A percentile compares a stretch with the other conserved stretches of the same genome.
These are phyloP conservation scores for Austroboletus festivus DNA, from an alignment of 768 basidiomycete species.

Conservation along the genomic window DNA sequence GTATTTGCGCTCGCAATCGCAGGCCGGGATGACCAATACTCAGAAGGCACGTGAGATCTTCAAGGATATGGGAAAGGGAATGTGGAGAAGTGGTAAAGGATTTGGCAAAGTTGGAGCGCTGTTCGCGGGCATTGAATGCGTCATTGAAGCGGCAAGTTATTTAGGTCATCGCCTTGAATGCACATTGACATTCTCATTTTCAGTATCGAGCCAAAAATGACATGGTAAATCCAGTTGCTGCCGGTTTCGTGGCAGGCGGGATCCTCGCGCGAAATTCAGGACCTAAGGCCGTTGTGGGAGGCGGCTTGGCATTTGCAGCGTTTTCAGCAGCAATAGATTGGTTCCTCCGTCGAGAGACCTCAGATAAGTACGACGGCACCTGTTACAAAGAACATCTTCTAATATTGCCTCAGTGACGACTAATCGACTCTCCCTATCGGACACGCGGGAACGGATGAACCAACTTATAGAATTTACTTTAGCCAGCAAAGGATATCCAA, in stretches of 20 bases:
- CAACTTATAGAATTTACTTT: too few species aligned
- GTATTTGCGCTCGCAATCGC: constrained; percentile 61
- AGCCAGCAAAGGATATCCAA: too few species aligned
- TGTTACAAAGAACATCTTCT: constrained; percentile 4
- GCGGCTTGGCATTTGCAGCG: constrained; percentile 87
- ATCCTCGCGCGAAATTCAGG: constrained; percentile 86
- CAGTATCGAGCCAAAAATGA: constrained; percentile 97
- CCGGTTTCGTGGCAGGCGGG: constrained; percentile 87
- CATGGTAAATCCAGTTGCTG: constrained; percentile 84
- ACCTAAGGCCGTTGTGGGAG: constrained; percentile 81
- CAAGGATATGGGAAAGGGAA: constrained; percentile 90
- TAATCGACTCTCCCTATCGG: too few species aligned
- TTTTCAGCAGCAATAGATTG: constrained; percentile 89
- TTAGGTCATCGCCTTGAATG: not conserved
- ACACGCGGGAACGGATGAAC: too few species aligned
- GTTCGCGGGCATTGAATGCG: constrained; percentile 94
- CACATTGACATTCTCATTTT: not conserved
- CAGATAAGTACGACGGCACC: constrained; percentile 48
- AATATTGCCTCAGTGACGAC: constrained; percentile 36
- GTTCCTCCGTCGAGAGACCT: constrained; percentile 75
- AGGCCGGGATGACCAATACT: constrained; percentile 52
- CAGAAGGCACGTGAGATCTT: constrained; percentile 86
- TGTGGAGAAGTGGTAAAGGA: constrained; percentile 87
- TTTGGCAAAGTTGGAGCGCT: constrained; percentile 93
- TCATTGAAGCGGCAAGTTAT: constrained; percentile 83